These are phyloP conservation scores for Cylindricascospora bacillispora DNA, from an alignment of 1,139 yeast species.

Conservation along the genomic window DNA sequence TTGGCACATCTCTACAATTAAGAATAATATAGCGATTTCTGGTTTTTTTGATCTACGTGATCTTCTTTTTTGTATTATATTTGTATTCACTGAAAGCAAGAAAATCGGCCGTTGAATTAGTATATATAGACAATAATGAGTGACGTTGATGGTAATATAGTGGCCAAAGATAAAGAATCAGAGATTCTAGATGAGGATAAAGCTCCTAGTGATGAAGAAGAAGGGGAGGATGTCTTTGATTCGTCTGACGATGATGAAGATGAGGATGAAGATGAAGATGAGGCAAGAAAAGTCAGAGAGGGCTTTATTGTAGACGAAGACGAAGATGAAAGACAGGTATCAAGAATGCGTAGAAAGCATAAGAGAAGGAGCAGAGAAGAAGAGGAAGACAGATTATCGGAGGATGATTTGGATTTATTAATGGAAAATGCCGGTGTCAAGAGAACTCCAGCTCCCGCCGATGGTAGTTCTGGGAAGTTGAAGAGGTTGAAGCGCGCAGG, in stretches of 20 bases:
- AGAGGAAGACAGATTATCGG: conserved; percentile 61
- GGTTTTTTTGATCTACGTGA: no score
- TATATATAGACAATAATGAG: no score
- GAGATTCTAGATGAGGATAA: no score
- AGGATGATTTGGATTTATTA: conserved; percentile 85
- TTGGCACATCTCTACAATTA: no score
- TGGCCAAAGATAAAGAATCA: no score
- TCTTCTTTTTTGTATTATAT: no score
- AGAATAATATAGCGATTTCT: no score
- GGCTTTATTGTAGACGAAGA: conserved; percentile 76
- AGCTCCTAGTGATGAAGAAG: conserved; percentile 32
- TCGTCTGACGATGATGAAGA: conserved; percentile 71
- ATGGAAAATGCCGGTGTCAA: conserved; percentile 78
- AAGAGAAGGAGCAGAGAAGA: conserved; percentile 27
- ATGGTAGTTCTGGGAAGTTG: conserved; percentile 37
- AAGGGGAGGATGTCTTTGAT: conserved; percentile 40
- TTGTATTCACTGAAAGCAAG: no score
- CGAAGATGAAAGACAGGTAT: conserved; percentile 27
- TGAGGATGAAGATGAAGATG: conserved; percentile 67
- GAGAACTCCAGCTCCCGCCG: conserved; percentile 27
- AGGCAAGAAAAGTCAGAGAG: conserved; percentile 61
- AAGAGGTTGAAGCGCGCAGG: conserved; percentile 75
- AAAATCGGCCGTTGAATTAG: no score
- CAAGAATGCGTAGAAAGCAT: conserved; percentile 34
- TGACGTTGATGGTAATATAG: no score